Evolutionary conservation across 768 basidiomycete genomes (phyloP), one percentile per base, ranked within the genome.

Genomic region (Amanita muscaria): DNA sequence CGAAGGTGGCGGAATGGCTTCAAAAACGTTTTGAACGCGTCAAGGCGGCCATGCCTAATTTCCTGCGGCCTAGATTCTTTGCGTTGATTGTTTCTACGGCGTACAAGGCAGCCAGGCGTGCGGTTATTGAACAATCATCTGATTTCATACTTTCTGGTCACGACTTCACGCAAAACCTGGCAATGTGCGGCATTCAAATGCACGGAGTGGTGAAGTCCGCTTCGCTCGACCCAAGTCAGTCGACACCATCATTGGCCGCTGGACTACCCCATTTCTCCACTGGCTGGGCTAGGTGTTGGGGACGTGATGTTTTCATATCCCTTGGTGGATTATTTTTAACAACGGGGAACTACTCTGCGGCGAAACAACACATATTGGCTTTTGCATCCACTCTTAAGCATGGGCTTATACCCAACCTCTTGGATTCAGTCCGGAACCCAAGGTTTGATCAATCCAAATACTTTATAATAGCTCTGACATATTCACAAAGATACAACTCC

Each of bases 201-300:
- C 75, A 94, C 53, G 96, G 96, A 1, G 59, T 80, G 47, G 92
- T 97, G 30, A 78, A 79, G 53, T 90, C 90, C 0, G 94, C 96
- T 4, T 96, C 92, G 10, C 72, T 99, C 37, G 82, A 87, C 55
- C 85, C 88, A 7, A 64, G 58, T 1, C 72, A 73, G 52, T 59
- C 74, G 2, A 82, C 80, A 1, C 82, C 96, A 3, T 89, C 86
- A 3, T 70, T 99, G 25, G 92, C 96, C 8, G 96, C 96, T 19
- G 96, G 96, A 15, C 67, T 98, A 22, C 93, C 96, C 4, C 96
- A 98, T 64, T 98, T 99, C 59, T 70, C 88, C 1, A 68, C 84
- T 6, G 82, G 83, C 4, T 99, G 96, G 96, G 93, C 93, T 11
- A 75, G 96, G 40, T 91, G 88, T 59, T 99, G 96, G 96, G 96